phyloP scores from a whole-genome alignment of 306 rosid genomes.

The Acacia confusa region DNA sequence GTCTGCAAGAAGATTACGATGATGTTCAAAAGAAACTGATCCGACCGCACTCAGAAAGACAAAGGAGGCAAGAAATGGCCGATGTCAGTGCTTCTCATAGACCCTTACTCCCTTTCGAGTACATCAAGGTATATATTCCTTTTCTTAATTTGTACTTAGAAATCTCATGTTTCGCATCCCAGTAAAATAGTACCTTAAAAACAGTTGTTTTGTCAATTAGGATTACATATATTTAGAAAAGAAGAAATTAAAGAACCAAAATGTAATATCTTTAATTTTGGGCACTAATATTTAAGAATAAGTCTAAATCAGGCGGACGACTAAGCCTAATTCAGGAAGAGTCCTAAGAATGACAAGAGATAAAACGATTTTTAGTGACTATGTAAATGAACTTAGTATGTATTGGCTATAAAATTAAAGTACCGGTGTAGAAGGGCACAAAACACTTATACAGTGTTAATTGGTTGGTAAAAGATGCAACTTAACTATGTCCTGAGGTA shows the following conservation, averaged over 20 bases:
- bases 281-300: too few species aligned
- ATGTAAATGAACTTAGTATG: too few species aligned
- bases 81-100: conserved; percentile 40
- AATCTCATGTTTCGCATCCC: background rate
- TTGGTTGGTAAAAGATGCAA: too few species aligned
- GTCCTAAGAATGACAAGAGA: too few species aligned
- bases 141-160: background rate
- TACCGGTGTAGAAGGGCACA: too few species aligned
- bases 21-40: conserved; percentile 28
- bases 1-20: conserved; percentile 9
- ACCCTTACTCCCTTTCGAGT: conserved; percentile 32
- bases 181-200: background rate
- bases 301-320: too few species aligned
- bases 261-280: too few species aligned
- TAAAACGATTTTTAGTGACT: too few species aligned
- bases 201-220: background rate
- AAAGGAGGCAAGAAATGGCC: conserved; percentile 57
- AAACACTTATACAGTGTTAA: too few species aligned
- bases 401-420: too few species aligned
- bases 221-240: background rate
- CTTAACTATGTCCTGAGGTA: too few species aligned
- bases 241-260: background rate
- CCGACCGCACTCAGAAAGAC: conserved; percentile 47
- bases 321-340: too few species aligned
- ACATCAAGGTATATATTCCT: conserved; percentile 23